Evolutionary conservation across 129 eudicot genomes (phyloP), one percentile per base, ranked within the genome.

Genomic region (Centaurea solstitialis): DNA sequence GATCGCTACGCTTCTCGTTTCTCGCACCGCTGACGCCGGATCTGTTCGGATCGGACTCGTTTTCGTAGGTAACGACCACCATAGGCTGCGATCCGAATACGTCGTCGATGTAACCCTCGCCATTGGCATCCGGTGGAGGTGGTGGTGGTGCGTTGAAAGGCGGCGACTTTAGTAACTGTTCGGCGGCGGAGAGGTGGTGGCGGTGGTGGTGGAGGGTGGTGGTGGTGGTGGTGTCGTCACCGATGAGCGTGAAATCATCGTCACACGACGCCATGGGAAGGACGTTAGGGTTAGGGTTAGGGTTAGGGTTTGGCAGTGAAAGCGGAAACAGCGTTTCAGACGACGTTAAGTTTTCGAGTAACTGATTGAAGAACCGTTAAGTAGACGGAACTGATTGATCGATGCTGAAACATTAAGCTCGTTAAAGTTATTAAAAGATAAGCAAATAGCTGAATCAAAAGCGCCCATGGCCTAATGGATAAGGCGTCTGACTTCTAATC

Each of bases 401-500:
- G n/a, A n/a, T n/a, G 22, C 65, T 6, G 22, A 57, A 57, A 57
- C 65, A 57, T 57, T 2, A 57, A n/a, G 65, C 22, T 21, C 65
- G 65, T 57, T 57, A 17, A 5, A n/a, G 6, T 0, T 17, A 4
- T 53, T 53, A 0, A 3, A 17, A 15, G 5, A 0, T 53, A 53
- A 53, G 4, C 17, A 53, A 15, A 17, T 0, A 0, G 15, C 15
- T 17, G 7, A 53, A 15, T 13, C 62, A 57, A 57, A 38, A 39
- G 97, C 93, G 93, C 95, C 93, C 92, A 90, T 91, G 97, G 97
- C 98, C 97, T 91, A 94, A 94, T 89, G 95, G 97, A 94, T 94
- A 91, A 94, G 98, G 98, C 95, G 97, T 82, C 88, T 94, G 95
- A 94, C 95, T 94, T 91, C 98, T 94, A 91, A 94, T 91, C 95